Percentiles rank a stretch among this genome's conserved stretches.
phyloP scores from a whole-genome alignment of 2,329 filamentous ascomycete genomes.

The Scedosporium boydii region DNA sequence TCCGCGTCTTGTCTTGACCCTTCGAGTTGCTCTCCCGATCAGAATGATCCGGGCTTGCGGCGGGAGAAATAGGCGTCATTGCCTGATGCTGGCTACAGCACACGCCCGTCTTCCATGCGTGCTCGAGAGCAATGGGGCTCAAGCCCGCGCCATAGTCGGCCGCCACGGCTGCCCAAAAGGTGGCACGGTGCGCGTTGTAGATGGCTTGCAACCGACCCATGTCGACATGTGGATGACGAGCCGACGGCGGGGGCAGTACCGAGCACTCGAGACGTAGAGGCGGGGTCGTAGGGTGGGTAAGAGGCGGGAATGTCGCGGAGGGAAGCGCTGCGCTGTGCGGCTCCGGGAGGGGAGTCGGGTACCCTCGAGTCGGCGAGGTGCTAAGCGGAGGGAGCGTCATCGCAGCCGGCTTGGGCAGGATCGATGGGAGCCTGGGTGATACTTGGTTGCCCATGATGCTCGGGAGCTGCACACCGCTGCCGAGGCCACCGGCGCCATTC shows the following conservation, averaged over 20 bases:
- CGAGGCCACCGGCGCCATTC: conserved; percentile 15
- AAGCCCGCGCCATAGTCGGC: conserved; percentile 59
- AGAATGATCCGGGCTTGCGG: conserved; percentile 36
- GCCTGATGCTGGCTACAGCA: conserved; percentile 28
- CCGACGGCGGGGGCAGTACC: conserved; percentile 27
- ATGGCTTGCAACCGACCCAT: conserved; percentile 57
- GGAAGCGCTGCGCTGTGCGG: conserved; percentile 35
- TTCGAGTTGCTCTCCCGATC: conserved; percentile 28
- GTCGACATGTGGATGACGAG: conserved; percentile 41
- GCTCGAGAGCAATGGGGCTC: conserved; percentile 55
- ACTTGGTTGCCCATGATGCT: conserved; percentile 37
- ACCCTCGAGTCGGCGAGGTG: conserved; percentile 27
- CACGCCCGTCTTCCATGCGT: conserved; percentile 52
- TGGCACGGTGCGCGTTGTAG: conserved; percentile 59
- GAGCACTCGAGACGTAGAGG: conserved; percentile 53
- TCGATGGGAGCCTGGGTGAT: conserved; percentile 46
- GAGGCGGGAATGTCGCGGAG: conserved; percentile 26
- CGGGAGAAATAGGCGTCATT: conserved; percentile 42
- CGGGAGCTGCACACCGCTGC: conserved; percentile 38
- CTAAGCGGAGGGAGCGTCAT: conserved; percentile 33
- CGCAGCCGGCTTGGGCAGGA: conserved; percentile 55
- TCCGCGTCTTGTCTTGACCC: conserved; percentile 44
- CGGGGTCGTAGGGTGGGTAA: conserved; percentile 28
- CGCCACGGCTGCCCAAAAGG: conserved; percentile 66
- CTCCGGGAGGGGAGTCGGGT: conserved; percentile 30